Conservation (phyloP, 768 basidiomycete species). For the Tylopilus plumbeoviolaceoides region DNA sequence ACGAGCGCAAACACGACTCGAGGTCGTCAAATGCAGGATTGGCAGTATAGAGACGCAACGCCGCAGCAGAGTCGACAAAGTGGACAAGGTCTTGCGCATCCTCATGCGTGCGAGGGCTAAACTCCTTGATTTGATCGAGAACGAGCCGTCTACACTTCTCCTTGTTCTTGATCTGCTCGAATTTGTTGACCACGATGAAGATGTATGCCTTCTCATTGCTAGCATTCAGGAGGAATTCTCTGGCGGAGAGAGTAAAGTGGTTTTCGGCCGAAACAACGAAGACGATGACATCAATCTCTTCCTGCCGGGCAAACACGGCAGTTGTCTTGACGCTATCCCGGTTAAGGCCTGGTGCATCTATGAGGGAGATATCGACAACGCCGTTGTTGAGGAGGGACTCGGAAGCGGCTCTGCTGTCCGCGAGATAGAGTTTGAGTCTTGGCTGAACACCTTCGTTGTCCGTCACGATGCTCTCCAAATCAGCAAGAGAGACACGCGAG, state of each 20-base stretch:
- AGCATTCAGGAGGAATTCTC: constrained; percentile 89
- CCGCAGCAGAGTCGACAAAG: constrained; percentile 90
- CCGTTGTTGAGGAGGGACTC: constrained; percentile 92
- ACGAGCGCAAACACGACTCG: constrained; percentile 85
- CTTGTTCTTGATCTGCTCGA: constrained; percentile 93
- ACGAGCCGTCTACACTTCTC: constrained; percentile 85
- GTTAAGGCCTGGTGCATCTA: constrained; percentile 97
- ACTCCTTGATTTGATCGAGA: constrained; percentile 88
- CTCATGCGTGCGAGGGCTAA: constrained; percentile 89
- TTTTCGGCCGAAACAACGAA: constrained; percentile 98
- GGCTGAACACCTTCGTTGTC: constrained; percentile 51
- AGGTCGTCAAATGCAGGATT: constrained; percentile 81
- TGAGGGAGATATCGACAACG: constrained; percentile 95
- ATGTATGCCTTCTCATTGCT: constrained; percentile 97
- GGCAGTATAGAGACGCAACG: constrained; percentile 60
- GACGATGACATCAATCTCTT: constrained; percentile 97
- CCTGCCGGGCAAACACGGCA: constrained; percentile 90
- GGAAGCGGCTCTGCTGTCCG: constrained; percentile 70
- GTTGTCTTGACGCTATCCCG: constrained; percentile 94
- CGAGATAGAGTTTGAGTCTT: constrained; percentile 84
- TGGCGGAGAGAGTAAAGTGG: constrained; percentile 94
- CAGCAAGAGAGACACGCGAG: constrained; percentile 56
- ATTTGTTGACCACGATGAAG: constrained; percentile 99
- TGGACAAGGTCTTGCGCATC: constrained; percentile 93
- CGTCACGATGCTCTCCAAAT: constrained; percentile 76